Evolutionary conservation across 495 filamentous ascomycete species (phyloP).

Genomic region (Neurospora tetraspora): DNA sequence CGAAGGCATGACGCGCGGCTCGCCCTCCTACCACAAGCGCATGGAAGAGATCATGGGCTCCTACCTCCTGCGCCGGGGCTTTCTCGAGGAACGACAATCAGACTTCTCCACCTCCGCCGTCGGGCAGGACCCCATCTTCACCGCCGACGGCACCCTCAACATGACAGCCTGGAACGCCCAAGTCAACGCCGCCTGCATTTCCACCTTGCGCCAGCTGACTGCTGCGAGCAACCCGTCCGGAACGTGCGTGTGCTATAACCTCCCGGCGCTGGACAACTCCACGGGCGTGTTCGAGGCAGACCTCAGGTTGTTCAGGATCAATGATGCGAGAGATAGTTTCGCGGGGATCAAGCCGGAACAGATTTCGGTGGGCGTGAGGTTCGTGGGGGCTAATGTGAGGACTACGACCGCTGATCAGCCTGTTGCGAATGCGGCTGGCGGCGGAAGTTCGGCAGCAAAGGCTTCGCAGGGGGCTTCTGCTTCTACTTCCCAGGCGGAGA

Average conservation of each 20-base stretch:
- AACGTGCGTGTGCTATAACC: conserved; percentile 70
- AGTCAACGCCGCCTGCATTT: conserved; percentile 42
- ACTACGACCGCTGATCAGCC: conserved; percentile 8
- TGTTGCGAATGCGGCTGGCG: neutral
- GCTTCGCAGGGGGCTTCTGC: neutral
- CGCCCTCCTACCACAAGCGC: conserved; percentile 11
- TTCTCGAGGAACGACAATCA: conserved; percentile 13
- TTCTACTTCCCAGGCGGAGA: neutral
- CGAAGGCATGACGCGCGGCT: conserved; percentile 17
- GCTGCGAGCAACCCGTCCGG: conserved; percentile 55
- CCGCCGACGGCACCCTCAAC: conserved; percentile 26
- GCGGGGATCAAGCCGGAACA: conserved; percentile 41
- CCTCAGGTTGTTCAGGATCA: conserved; percentile 55
- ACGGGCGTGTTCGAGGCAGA: conserved; percentile 64
- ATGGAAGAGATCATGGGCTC: conserved; percentile 18
- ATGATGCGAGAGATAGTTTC: conserved; percentile 47
- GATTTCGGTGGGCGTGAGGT: conserved; percentile 49
- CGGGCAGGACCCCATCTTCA: conserved; percentile 12
- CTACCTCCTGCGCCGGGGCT: conserved; percentile 10
- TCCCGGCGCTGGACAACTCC: conserved; percentile 49
- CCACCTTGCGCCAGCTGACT: conserved; percentile 34
- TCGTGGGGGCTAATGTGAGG: conserved; percentile 44
- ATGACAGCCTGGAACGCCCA: conserved; percentile 42
- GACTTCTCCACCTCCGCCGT: neutral
- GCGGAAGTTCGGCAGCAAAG: conserved; percentile 9